Evolutionary conservation across 495 filamentous ascomycete genomes (phyloP).

Genomic region (Thermothielavioides terrestris): DNA sequence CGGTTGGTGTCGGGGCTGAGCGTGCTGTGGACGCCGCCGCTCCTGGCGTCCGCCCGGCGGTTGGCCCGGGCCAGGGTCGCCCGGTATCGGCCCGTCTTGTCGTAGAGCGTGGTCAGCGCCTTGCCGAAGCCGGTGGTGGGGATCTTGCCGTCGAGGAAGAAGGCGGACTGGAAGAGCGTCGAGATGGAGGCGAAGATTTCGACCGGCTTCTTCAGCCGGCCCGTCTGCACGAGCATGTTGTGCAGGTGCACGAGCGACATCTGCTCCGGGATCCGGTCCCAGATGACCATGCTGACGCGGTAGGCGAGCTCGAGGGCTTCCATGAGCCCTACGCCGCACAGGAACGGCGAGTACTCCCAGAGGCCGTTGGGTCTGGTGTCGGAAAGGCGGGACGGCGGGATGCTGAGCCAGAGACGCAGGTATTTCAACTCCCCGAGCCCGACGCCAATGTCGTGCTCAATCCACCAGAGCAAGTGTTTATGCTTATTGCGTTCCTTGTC

Average conservation of each 20-base stretch:
- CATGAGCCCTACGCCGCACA: slow-evolving; percentile 38
- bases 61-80: too few relatives aligned
- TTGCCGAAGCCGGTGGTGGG: slow-evolving; percentile 24
- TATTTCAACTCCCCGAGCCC: slow-evolving; percentile 40
- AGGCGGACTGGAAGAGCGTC: slow-evolving; percentile 3
- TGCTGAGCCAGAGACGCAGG: slow-evolving; percentile 23
- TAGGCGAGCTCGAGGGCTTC: slow-evolving; percentile 34
- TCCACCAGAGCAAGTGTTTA: slow-evolving; percentile 3
- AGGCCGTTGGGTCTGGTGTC: slow-evolving; percentile 37
- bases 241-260: slow-evolving; percentile 30
- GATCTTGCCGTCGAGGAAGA: slow-evolving; percentile 26
- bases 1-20: slow-evolving; percentile 7
- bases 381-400: slow-evolving; percentile 38
- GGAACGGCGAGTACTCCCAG: slow-evolving; percentile 44
- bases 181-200: slow-evolving; percentile 3
- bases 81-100: too few relatives aligned
- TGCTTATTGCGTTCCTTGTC: slow-evolving; percentile 1
- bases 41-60: too few relatives aligned
- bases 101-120: background rate
- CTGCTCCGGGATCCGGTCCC: slow-evolving; percentile 24
- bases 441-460: slow-evolving; percentile 28
- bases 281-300: slow-evolving; percentile 23
- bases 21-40: background rate
- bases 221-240: slow-evolving; percentile 38
- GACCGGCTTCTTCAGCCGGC: slow-evolving; percentile 26